phyloP scores from a whole-genome alignment of 164 flowering plant genomes.

The Taxillus chinensis region DNA sequence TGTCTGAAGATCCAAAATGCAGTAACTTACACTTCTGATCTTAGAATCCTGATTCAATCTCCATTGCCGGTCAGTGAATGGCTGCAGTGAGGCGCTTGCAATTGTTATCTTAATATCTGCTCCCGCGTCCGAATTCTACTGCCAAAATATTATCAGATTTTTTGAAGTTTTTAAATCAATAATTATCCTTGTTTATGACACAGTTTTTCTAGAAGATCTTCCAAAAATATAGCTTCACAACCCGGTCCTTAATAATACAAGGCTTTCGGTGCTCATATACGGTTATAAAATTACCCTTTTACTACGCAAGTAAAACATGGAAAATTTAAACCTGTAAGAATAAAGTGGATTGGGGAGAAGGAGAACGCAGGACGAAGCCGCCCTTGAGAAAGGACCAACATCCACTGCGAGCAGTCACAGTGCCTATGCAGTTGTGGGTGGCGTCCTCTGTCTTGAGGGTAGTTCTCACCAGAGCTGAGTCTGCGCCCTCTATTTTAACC shows the following conservation, averaged over 20 bases:
- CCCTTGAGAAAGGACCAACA: conserved; percentile 99
- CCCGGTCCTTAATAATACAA: too few relatives aligned
- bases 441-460: conserved; percentile 32
- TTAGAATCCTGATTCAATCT: conserved; percentile 45
- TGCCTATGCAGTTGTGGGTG: conserved; percentile 43
- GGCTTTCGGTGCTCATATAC: too few relatives aligned
- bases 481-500: conserved; percentile 55
- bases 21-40: conserved; percentile 35
- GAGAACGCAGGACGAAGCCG: conserved; percentile 53
- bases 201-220: too few relatives aligned
- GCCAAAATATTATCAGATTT: conserved; percentile 5
- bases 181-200: neutral
- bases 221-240: too few relatives aligned
- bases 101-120: conserved; percentile 27
- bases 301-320: neutral
- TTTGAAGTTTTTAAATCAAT: neutral
- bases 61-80: conserved; percentile 79
- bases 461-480: conserved; percentile 44
- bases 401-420: conserved; percentile 46
- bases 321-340: conserved; percentile 43
- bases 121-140: conserved; percentile 28
- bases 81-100: conserved; percentile 70
- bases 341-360: conserved; percentile 32
- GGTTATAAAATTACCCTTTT: too few relatives aligned
- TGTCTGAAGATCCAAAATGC: too few relatives aligned